phyloP scores from a whole-genome alignment of 805 yeast genomes.

The Yamadazyma takamatsuzukensis region DNA sequence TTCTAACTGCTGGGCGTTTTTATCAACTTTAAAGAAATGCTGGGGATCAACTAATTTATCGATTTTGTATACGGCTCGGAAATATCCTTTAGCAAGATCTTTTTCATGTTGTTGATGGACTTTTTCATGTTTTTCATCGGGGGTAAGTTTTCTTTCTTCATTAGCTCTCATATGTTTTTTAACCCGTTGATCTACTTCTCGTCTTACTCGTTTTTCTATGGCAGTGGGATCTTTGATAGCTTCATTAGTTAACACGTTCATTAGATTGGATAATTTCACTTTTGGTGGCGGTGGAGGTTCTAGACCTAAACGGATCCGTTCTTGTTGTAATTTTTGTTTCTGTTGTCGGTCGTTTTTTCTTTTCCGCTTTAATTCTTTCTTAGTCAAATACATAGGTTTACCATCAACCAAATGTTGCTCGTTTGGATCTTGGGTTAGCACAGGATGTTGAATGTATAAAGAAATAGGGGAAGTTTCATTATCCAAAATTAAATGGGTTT shows the following conservation, averaged over 20 bases:
- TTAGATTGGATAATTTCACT: constrained; percentile 76
- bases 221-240: constrained; percentile 87
- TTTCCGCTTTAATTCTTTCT: constrained; percentile 68
- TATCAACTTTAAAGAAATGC: constrained; percentile 70
- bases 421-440: constrained; percentile 59
- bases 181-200: constrained; percentile 63
- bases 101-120: constrained; percentile 37
- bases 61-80: constrained; percentile 57
- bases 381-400: constrained; percentile 61
- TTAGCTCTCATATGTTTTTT: constrained; percentile 59
- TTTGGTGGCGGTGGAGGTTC: constrained; percentile 89
- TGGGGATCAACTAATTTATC: constrained; percentile 56
- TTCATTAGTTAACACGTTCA: constrained; percentile 81
- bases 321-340: constrained; percentile 67
- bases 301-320: constrained; percentile 72
- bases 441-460: constrained; percentile 79
- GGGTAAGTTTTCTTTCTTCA: constrained; percentile 55
- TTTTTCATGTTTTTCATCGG: constrained; percentile 56
- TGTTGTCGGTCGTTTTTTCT: constrained; percentile 67
- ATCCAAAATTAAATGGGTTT: constrained; percentile 24
- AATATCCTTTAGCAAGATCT: constrained; percentile 51
- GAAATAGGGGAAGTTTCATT: constrained; percentile 52
- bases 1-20: constrained; percentile 70
- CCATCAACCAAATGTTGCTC: constrained; percentile 40
- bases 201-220: constrained; percentile 67